Evolutionary conservation across 2,329 filamentous ascomycete species (phyloP), one percentile per base, ranked within the genome.

Genomic region (Helotiales sp.): DNA sequence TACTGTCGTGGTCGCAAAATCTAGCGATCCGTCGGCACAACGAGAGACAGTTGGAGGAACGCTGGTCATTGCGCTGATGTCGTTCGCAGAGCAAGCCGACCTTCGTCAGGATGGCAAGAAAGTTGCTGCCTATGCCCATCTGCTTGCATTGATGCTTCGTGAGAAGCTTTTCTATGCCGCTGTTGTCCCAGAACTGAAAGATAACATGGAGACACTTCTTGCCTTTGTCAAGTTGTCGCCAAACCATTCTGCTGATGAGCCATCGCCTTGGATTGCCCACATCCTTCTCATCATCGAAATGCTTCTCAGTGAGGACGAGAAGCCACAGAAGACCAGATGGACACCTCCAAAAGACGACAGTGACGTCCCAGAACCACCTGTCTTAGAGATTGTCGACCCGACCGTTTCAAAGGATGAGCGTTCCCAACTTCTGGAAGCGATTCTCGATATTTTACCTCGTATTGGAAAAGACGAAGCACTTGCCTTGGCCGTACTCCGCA

Each of bases 211-310:
- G 9, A 86, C 86, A 34, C 85, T 97, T 61, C 80, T 96, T 27
- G 81, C 79, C 2, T 97, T 97, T 72, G 83, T 99, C 65, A 88
- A 89, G 67, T 77, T 92, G 3, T 79, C 84, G 5, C 77, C 84
- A 0, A 83, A 86, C 25, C 83, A 87, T 55, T 80, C 88, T 3
- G 77, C 81, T 0, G 90, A 96, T 49, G 89, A 95, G 58, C 79
- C 91, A n/a, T 90, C 92, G 4, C 90, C 91, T 1, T 99, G 93
- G 92, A 88, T 98, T 63, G 90, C 91, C 12, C 93, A 95, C 68
- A 86, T 98, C 30, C 79, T 99, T 31, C 81, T 98, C 15, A 89
- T 99, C 50, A 81, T 98, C 49, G 95, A 99, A 77, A 90, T 90
- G 53, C 79, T 98, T 30, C 79, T 99, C n/a, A 88, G 89, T 13